Evolutionary conservation across 2,329 filamentous ascomycete genomes (phyloP), one percentile per base, ranked within the genome.

Genomic region (Paramyrothecium sp.): DNA sequence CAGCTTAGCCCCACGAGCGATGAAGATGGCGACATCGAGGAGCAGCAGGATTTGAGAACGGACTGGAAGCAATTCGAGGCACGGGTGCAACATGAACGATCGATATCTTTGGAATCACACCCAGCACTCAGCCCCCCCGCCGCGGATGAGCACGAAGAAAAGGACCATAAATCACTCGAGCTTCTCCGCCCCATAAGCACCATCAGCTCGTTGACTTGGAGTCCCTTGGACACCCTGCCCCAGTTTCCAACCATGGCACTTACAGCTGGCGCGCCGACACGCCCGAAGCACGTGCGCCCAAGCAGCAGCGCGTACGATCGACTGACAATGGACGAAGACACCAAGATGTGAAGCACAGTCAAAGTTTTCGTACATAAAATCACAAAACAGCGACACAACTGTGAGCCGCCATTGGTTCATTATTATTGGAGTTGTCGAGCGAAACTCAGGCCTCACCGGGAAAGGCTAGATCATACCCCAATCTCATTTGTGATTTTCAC

Each of bases 401-500:
- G 26, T 10, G 4, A 4, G 26, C 26, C 26, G 26, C 10, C 26
- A 5, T 30, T 30, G 26, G 26, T 30, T 30, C 26, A 10, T 30
- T 30, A 30, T 30, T 30, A 30, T 10, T 10, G 4, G 26, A 30
- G 26, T 30, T 10, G 10, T 30, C 10, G 10, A 30, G 26, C 26
- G 26, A 30, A 30, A 30, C 26, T 5, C 26, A 30, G 26, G 10
- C n/a, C n/a, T n/a, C n/a, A n/a, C n/a, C 26, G 26, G 26, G 4
- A 10, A 10, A 10, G 26, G 26, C 4, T 17, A 7, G 13, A 44
- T 44, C 13, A 44, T 44, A 12, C 38, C 13, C 60, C 69, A 58
- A 80, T 69, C 51, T 73, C 67, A 68, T 94, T 92, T 11, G 91
- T 96, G 34, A 91, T 86, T 58, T 94, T 85, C 41, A 96, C 92